Evolutionary conservation across 768 basidiomycete genomes (phyloP).

Genomic region (Paxillus involutus): DNA sequence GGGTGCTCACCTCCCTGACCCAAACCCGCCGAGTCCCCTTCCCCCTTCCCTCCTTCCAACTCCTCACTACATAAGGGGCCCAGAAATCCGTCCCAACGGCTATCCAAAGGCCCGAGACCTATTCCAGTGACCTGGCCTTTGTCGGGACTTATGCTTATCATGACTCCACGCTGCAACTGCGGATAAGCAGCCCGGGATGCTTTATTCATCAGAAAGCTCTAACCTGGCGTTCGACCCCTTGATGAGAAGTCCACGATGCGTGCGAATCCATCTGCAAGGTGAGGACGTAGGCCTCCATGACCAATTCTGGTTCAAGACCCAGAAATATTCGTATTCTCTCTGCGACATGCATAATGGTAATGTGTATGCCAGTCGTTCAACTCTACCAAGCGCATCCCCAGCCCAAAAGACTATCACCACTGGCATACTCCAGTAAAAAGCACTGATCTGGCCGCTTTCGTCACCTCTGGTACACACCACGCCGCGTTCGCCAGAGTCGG

Average conservation of each 20-base stretch:
- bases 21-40: neutral
- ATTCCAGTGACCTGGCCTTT: neutral
- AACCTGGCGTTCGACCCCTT: constrained; percentile 29
- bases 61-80: neutral
- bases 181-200: constrained; percentile 50
- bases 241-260: constrained; percentile 38
- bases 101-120: neutral
- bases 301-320: constrained; percentile 57
- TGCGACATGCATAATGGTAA: constrained; percentile 48
- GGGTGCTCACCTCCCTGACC: constrained; percentile 2
- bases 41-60: neutral
- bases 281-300: constrained; percentile 40
- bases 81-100: neutral
- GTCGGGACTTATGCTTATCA: neutral
- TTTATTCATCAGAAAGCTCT: constrained; percentile 50
- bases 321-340: constrained; percentile 61
- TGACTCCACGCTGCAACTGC: neutral
- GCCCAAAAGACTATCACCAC: constrained; percentile 52
- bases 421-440: constrained; percentile 60
- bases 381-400: constrained; percentile 60
- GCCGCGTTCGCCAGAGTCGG: constrained; percentile 12
- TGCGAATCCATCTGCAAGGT: constrained; percentile 54
- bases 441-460: constrained; percentile 32
- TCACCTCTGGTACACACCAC: constrained; percentile 24
- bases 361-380: no score